A percentile compares a stretch with the other conserved stretches of the same genome.
Evolutionary conservation across 2,329 filamentous ascomycete species (phyloP).

Genomic region (Pseudogymnoascus destructans): DNA sequence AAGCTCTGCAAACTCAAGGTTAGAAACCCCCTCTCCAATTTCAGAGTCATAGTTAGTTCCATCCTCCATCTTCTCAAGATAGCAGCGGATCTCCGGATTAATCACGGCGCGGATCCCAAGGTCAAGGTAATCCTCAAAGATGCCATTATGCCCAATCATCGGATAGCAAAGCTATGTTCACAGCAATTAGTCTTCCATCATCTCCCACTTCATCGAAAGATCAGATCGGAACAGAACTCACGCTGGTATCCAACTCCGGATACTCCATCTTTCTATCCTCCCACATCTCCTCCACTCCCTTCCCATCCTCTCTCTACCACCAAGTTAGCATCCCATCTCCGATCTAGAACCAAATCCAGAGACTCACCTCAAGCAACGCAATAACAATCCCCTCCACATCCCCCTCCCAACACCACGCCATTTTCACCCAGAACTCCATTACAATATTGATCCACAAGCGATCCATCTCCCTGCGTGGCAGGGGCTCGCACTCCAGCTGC

Average conservation of each 20-base stretch:
- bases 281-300: not conserved
- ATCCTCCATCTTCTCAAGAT: not conserved
- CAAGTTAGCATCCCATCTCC: not conserved
- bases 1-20: not conserved
- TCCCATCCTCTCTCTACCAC: not conserved
- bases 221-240: not conserved
- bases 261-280: not conserved
- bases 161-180: not conserved
- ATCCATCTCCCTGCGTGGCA: not conserved
- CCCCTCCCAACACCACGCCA: not conserved
- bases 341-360: not conserved
- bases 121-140: not conserved
- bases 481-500: not conserved
- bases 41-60: not conserved
- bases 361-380: not conserved
- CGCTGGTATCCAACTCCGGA: not conserved
- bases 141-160: not conserved
- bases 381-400: not conserved
- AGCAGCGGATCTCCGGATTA: not conserved
- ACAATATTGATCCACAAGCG: not conserved
- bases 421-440: not conserved
- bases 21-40: not conserved
- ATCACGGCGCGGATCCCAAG: not conserved
- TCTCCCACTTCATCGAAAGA: not conserved
- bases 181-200: not conserved